Evolutionary conservation across 2,329 filamentous ascomycete genomes (phyloP).

Genomic region (Rutstroemia sydowiana): DNA sequence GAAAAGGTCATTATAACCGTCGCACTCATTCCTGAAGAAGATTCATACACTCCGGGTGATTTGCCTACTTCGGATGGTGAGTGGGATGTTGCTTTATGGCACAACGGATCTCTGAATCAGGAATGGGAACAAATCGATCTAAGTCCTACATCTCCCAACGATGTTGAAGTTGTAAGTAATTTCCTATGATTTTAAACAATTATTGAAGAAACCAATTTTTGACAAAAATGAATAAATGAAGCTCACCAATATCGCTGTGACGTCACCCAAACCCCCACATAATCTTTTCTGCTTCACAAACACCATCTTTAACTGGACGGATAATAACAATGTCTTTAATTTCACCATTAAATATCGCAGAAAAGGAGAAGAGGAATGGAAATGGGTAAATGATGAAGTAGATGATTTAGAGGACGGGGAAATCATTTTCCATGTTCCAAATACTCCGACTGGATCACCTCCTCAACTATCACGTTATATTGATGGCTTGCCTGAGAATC

Average conservation of each 20-base stretch:
- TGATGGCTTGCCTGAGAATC: not conserved
- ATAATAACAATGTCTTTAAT: not conserved
- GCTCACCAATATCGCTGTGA: not conserved
- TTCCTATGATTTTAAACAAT: not conserved
- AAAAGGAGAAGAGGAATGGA: not conserved
- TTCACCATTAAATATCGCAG: not conserved
- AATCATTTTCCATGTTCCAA: not conserved
- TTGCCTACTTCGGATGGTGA: not conserved
- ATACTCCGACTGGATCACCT: too few species aligned
- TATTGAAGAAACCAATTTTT: not conserved
- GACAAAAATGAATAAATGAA: not conserved
- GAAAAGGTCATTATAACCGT: conserved; percentile 1
- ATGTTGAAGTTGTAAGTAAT: not conserved
- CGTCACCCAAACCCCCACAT: not conserved
- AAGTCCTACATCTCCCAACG: not conserved
- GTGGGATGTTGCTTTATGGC: conserved; percentile 6
- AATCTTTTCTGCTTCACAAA: too few species aligned
- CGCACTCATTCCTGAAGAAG: not conserved
- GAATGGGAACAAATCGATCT: conserved; percentile 4
- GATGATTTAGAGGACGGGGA: not conserved
- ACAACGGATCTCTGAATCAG: not conserved
- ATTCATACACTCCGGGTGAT: not conserved
- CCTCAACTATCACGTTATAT: not conserved
- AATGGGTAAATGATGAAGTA: not conserved
- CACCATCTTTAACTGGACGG: not conserved